Evolutionary conservation across 768 basidiomycete species (phyloP).

Genomic region (Mycena vulgaris): DNA sequence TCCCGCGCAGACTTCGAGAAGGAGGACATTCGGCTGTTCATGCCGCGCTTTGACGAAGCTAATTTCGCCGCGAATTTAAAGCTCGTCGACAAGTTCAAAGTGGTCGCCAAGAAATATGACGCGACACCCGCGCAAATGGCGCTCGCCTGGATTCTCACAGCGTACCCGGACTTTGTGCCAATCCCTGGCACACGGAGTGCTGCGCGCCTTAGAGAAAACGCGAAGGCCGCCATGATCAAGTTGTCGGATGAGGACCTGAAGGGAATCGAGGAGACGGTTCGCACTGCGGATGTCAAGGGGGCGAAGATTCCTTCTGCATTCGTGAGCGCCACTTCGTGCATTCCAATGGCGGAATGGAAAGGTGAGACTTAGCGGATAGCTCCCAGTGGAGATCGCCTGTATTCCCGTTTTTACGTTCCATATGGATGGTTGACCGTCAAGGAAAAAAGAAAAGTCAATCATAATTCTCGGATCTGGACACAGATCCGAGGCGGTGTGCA

Average conservation of each 20-base stretch:
- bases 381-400: neutral
- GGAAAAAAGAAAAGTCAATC: too few species aligned
- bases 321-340: neutral
- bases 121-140: neutral
- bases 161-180: constrained; percentile 1
- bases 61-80: constrained; percentile 1
- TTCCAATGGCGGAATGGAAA: constrained; percentile 1
- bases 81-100: neutral
- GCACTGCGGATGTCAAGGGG: neutral
- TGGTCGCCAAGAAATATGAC: neutral
- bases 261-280: neutral
- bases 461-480: too few species aligned
- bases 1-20: neutral
- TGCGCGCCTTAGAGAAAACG: neutral
- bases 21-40: neutral
- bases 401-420: too few species aligned
- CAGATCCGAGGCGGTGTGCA: too few species aligned
- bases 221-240: neutral
- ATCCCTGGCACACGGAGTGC: neutral
- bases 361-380: neutral
- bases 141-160: constrained; percentile 6
- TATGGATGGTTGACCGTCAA: too few species aligned
- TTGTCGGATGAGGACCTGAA: neutral
- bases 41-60: neutral
- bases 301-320: neutral